Percentiles rank a stretch among this genome's conserved stretches.
These are phyloP conservation scores for Mrakia blollopis DNA, from an alignment of 768 basidiomycete genomes.

Conservation along the genomic window DNA sequence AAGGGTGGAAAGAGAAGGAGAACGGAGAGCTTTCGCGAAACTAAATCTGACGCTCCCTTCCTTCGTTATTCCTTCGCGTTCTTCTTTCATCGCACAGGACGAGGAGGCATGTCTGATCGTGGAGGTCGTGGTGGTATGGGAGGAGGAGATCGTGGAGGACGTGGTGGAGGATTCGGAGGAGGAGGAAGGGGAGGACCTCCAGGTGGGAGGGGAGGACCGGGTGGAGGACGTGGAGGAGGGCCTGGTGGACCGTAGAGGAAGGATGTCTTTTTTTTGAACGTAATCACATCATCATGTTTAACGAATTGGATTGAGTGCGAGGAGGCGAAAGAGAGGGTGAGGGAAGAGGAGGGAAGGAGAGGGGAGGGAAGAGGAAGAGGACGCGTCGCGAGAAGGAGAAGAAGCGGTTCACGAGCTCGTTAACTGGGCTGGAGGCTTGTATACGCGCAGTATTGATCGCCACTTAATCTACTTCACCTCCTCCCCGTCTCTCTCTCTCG, in stretches of 20 bases:
- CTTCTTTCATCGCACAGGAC: constrained; percentile 32
- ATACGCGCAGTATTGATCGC: too few relatives aligned
- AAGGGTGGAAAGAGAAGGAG: background rate
- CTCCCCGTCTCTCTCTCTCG: background rate
- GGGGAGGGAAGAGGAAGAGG: too few relatives aligned
- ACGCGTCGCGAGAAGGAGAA: too few relatives aligned
- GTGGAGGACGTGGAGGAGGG: background rate
- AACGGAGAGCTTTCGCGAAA: background rate
- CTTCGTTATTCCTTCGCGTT: background rate
- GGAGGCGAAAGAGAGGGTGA: too few relatives aligned
- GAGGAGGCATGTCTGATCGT: constrained; percentile 35
- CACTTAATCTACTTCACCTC: too few relatives aligned
- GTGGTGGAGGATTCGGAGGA: constrained; percentile 33
- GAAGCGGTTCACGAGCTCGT: too few relatives aligned
- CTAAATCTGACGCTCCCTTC: background rate
- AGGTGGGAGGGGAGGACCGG: background rate
- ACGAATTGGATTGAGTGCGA: background rate
- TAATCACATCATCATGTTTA: background rate
- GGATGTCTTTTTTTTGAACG: background rate
- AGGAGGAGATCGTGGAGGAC: constrained; percentile 50
- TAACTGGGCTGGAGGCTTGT: too few relatives aligned
- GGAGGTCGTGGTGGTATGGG: constrained; percentile 34
- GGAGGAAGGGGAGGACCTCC: constrained; percentile 14
- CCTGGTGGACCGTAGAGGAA: background rate
- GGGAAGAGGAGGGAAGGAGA: too few relatives aligned